Base-by-base conservation (phyloP, 1,284 basidiomycete genomes). In the Pyrrhoderma lamaoense region DNA sequence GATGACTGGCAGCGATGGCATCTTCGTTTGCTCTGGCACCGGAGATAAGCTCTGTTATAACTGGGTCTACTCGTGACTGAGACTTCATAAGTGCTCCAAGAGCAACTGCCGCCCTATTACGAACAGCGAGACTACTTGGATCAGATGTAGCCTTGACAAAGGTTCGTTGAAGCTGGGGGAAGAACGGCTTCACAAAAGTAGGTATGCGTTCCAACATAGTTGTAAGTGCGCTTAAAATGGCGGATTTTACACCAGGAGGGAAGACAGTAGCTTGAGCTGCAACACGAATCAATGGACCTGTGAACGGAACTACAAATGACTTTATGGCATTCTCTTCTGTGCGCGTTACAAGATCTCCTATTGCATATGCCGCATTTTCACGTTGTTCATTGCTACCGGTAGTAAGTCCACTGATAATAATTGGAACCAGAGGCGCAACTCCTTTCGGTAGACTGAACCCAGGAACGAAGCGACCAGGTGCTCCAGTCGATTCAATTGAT, bases 81-180 rank as follows among this genome's bases (percentile, higher is more conserved):
- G 83, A 85, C 60, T 80, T 82, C 93, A 99, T 97, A 64, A 99
- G 73, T n/a, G 84, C 79, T 19, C 93, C 94, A 0, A 99, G 75
- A 23, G 89, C 94, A 25, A 82, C 75, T 0, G 85, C 91, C 0
- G 93, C 94, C 49, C 81, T 82, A 54, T 72, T 84, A 47, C 95
- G 82, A 23, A 99, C 93, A 16, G 80, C 82, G 2, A 78, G 71
- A 58, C 89, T 90, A 1, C 85, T 77, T 0, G 85, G 69, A 65
- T 99, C 95, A 54, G 85, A 79, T 0, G 89, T 79, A 36, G 92
- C 91, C 70, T 99, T 99, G 67, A 97, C 88, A 64, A 99, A 99
- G 0, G 93, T 97, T 37, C 95, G 80, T 65, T 98, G 95, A 35
- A 99, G 72, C 65, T 99, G 95, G 1, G 95, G 96, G 76, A 97